Evolutionary conservation across 129 eudicot genomes (phyloP), one percentile per base, ranked within the genome.

Genomic region (Logfia minima): DNA sequence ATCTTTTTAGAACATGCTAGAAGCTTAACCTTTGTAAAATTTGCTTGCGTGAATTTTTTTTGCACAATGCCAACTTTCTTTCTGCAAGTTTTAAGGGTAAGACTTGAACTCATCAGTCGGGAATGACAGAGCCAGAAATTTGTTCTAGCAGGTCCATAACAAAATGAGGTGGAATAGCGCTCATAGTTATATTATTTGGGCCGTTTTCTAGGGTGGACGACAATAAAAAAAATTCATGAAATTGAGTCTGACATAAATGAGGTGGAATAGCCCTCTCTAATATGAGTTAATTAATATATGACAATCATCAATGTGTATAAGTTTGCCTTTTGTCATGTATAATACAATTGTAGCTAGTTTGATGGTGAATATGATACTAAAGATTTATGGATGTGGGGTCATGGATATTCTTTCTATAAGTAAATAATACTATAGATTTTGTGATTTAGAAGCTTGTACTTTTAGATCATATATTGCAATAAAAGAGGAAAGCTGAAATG

Each of bases 401-500:
- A 63, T 35, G 71, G 16, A 75, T 58, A 58, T 19, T 75, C 61
- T 75, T 19, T 71, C 70, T 28, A 16, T 28, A 8, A 5, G 19
- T n/a, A 32, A 26, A 66, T 31, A 32, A 77, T 68, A 63, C 5
- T 48, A 71, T 45, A 72, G 70, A 74, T 76, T 70, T 68, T 80
- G 21, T 37, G 71, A 77, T 68, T 69, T 71, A 64, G 84, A 79
- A 79, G 88, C 83, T 83, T 89, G 90, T 82, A 80, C 63, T 71
- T 79, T 69, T 69, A 75, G 75, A 77, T 75, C 75, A 45, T 83
- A 59, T 55, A 67, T 78, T 82, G 52, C 74, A 79, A 71, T 69
- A 68, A 85, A 85, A 82, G 85, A 75, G 61, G 74, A 90, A 90
- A 87, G 90, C 70, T 85, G 83, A 62, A 85, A 64, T 87, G 84